Percentiles rank a stretch among this genome's conserved stretches.
phyloP scores from a whole-genome alignment of 257 asterid genomes.

The Fraxinus excelsior region DNA sequence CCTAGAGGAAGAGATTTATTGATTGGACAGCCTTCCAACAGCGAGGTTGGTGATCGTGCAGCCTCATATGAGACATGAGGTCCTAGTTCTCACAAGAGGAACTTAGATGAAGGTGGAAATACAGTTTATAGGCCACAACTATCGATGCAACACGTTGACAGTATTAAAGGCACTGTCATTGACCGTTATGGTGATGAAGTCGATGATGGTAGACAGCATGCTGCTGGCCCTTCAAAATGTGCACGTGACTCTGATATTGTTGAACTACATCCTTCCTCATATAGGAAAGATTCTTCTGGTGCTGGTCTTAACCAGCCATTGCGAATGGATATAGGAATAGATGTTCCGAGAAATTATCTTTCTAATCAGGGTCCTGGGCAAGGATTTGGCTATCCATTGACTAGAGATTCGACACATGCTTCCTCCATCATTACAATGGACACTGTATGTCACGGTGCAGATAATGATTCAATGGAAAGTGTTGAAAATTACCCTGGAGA shows the following conservation, averaged over 20 bases:
- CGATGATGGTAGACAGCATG: constrained; percentile 77
- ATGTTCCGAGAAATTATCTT: constrained; percentile 54
- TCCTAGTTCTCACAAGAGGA: too few relatives aligned
- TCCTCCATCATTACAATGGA: constrained; percentile 99
- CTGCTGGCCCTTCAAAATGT: constrained; percentile 90
- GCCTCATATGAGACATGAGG: too few relatives aligned
- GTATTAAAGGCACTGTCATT: constrained; percentile 95
- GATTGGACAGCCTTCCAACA: constrained; percentile 84
- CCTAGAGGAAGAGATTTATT: constrained; percentile 58
- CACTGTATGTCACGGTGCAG: constrained; percentile 67
- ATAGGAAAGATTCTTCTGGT: constrained; percentile 62
- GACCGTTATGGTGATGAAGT: constrained; percentile 99
- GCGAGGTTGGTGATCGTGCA: constrained; percentile 96
- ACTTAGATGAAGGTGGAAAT: constrained; percentile 98
- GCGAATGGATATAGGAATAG: constrained; percentile 63
- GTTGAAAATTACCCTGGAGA: constrained; percentile 94
- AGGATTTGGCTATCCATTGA: constrained; percentile 53
- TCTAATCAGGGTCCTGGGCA: constrained; percentile 62
- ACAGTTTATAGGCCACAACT: constrained; percentile 85
- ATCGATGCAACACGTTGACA: constrained; percentile 76
- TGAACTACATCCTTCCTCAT: constrained; percentile 45
- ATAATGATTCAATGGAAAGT: constrained; percentile 93
- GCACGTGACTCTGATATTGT: constrained; percentile 56
- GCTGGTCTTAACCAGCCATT: constrained; percentile 89
- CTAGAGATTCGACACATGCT: constrained; percentile 75